Percentiles rank a stretch among this genome's conserved stretches.
phyloP scores from a whole-genome alignment of 148 eudicot genomes.

The Camellia lanceoleosa region DNA sequence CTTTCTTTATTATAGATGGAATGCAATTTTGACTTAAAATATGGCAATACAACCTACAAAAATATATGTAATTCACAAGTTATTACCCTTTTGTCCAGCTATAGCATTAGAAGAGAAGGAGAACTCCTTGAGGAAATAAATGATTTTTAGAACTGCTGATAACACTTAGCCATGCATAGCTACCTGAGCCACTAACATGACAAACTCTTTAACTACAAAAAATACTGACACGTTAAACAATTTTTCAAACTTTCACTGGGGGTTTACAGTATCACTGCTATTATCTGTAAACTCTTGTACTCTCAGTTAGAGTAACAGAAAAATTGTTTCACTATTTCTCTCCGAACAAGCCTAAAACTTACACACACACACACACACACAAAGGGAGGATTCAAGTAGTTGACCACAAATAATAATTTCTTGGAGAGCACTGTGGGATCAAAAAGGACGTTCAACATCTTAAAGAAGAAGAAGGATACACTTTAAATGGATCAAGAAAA shows the following conservation, averaged over 20 bases:
- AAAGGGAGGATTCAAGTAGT: background rate
- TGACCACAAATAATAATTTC: background rate
- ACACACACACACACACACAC: background rate
- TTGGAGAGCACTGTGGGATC: too few species aligned
- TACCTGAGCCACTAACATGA: background rate
- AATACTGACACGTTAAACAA: background rate
- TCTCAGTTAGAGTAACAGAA: background rate
- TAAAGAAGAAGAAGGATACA: too few species aligned
- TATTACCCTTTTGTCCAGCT: background rate
- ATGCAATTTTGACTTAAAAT: slow-evolving; percentile 88
- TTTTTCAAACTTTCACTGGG: background rate
- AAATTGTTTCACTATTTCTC: background rate
- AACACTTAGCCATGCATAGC: background rate
- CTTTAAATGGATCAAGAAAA: too few species aligned
- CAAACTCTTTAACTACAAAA: background rate
- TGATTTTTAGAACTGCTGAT: background rate
- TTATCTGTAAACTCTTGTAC: background rate
- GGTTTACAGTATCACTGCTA: background rate
- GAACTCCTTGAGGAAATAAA: background rate
- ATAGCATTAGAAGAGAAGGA: background rate
- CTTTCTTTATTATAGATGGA: slow-evolving; percentile 83
- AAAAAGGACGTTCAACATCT: too few species aligned
- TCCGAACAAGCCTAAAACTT: too few species aligned
- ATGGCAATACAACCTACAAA: slow-evolving; percentile 84
- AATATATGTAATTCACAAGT: slow-evolving; percentile 1